phyloP scores from a whole-genome alignment of 2,329 filamentous ascomycete species.

The Cercospora sp. region DNA sequence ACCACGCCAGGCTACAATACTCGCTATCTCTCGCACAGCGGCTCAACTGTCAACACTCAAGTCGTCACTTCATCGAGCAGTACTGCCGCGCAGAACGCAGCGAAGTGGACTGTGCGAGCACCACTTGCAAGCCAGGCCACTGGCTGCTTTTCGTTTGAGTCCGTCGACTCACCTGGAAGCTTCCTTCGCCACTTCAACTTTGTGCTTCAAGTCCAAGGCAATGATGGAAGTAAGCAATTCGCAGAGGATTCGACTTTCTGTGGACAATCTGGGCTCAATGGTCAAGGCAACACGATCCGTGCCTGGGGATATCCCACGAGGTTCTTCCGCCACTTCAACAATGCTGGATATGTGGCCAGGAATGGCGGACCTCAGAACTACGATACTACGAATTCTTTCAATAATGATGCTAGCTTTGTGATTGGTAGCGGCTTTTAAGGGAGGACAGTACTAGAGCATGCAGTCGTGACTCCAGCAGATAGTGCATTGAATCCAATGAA shows the following conservation, averaged over 20 bases:
- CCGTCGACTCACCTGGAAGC: slow-evolving; percentile 57
- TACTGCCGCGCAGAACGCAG: slow-evolving; percentile 52
- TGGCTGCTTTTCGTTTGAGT: slow-evolving; percentile 63
- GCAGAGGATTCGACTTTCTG: slow-evolving; percentile 65
- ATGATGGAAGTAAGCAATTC: slow-evolving; percentile 59
- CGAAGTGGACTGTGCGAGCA: slow-evolving; percentile 56
- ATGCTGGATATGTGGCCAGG: slow-evolving; percentile 51
- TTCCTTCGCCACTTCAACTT: slow-evolving; percentile 61
- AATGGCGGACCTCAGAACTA: slow-evolving; percentile 59
- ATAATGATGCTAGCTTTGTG: slow-evolving; percentile 57
- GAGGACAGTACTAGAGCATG: not conserved
- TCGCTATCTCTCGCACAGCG: slow-evolving; percentile 58
- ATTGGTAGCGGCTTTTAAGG: slow-evolving; percentile 46
- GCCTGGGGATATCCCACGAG: slow-evolving; percentile 63
- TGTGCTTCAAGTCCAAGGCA: slow-evolving; percentile 50
- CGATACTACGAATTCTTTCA: slow-evolving; percentile 53
- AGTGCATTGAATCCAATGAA: not conserved
- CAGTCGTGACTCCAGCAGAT: not conserved
- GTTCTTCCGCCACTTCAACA: slow-evolving; percentile 57
- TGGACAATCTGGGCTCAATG: slow-evolving; percentile 53
- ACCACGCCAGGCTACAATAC: slow-evolving; percentile 58
- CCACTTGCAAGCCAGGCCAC: slow-evolving; percentile 54
- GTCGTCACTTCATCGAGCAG: slow-evolving; percentile 55
- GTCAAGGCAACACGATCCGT: slow-evolving; percentile 54
- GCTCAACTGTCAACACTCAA: slow-evolving; percentile 55